phyloP scores from a whole-genome alignment of 73 alveolate genomes.

The Durusdinium trenchii region DNA sequence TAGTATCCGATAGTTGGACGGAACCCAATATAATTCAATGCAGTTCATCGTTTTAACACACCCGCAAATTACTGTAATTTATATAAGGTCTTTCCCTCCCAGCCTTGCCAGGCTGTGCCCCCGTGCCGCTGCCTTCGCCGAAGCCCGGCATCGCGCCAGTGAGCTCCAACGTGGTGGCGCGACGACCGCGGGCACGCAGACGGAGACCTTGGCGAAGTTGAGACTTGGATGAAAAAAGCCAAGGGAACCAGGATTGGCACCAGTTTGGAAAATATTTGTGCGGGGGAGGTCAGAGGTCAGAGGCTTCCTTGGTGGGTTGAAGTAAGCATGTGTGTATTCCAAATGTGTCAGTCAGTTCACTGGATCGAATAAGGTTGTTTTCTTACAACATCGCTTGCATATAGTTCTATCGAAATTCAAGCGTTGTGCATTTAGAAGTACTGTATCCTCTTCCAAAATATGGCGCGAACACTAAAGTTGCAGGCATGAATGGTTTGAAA shows the following conservation, averaged over 20 bases:
- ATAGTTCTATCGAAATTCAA: too few relatives aligned
- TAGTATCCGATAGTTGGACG: too few relatives aligned
- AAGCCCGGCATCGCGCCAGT: neutral
- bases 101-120: neutral
- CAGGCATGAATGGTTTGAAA: too few relatives aligned
- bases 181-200: neutral
- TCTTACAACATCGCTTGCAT: too few relatives aligned
- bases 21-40: too few relatives aligned
- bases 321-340: neutral
- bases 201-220: neutral
- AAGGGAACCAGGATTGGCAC: neutral
- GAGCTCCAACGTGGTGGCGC: neutral
- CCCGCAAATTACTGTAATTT: too few relatives aligned
- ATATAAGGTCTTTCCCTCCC: too few relatives aligned
- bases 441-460: too few relatives aligned
- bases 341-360: neutral
- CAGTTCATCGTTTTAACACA: too few relatives aligned
- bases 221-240: neutral
- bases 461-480: too few relatives aligned
- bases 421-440: too few relatives aligned
- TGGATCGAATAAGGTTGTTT: too few relatives aligned
- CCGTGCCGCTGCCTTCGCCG: neutral
- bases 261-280: neutral
- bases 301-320: neutral
- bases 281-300: neutral